These are phyloP conservation scores for Stagonosporopsis chrysanthemi DNA, from an alignment of 2,329 filamentous ascomycete species.

Conservation along the genomic window DNA sequence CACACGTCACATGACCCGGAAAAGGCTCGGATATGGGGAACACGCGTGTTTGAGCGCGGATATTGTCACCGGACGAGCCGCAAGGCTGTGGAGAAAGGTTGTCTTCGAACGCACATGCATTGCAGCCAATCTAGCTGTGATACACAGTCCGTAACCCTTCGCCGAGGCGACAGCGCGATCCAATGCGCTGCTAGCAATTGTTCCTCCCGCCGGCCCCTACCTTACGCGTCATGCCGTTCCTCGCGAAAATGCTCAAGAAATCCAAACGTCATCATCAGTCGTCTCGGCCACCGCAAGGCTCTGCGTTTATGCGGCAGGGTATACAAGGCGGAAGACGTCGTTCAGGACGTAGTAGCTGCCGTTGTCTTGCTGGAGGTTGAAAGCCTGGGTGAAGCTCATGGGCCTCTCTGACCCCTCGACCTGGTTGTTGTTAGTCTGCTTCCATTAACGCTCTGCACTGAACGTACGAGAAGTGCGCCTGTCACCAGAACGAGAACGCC, in stretches of 20 bases:
- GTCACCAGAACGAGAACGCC: conserved; percentile 89
- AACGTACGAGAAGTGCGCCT: conserved; percentile 78
- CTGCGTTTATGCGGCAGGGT: conserved; percentile 54
- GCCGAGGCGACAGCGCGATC: conserved; percentile 1
- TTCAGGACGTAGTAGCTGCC: conserved; percentile 82
- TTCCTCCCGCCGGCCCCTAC: conserved; percentile 12
- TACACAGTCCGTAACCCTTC: conserved; percentile 5
- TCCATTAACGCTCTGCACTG: background rate
- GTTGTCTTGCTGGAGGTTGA: conserved; percentile 83
- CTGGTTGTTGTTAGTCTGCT: conserved; percentile 49
- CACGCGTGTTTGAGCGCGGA: conserved; percentile 3
- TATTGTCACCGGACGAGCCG: conserved; percentile 11
- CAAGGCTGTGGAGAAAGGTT: conserved; percentile 7
- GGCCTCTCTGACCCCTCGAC: conserved; percentile 85
- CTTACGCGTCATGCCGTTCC: conserved; percentile 13
- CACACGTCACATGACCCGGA: conserved; percentile 26
- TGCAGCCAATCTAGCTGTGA: conserved; percentile 16
- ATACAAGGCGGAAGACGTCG: conserved; percentile 93
- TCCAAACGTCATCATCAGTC: conserved; percentile 19
- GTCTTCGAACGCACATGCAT: conserved; percentile 18
- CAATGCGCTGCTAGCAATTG: conserved; percentile 11
- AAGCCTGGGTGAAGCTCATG: conserved; percentile 90
- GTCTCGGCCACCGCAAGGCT: conserved; percentile 10
- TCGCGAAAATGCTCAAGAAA: conserved; percentile 27
- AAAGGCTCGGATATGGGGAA: conserved; percentile 20